Evolutionary conservation across 192 early-diverging fungal species (phyloP).

Genomic region (Lobosporangium transversale): DNA sequence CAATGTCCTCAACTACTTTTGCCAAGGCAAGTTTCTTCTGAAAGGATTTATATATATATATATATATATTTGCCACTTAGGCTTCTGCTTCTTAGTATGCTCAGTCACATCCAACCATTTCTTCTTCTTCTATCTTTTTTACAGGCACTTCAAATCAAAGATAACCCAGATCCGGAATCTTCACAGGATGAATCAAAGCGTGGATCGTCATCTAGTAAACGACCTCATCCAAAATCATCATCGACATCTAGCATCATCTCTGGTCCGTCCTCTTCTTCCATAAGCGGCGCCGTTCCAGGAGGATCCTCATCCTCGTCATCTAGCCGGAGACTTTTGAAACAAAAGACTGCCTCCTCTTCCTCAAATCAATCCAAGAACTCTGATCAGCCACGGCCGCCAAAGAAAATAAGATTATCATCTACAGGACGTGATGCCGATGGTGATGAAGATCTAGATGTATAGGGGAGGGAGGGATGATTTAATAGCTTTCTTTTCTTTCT

Average conservation of each 20-base stretch:
- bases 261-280: neutral
- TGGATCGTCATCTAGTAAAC: constrained; percentile 27
- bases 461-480: no score
- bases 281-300: no score
- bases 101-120: no score
- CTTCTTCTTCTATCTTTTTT: neutral
- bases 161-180: constrained; percentile 40
- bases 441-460: constrained; percentile 50
- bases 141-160: constrained; percentile 49
- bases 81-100: no score
- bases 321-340: constrained; percentile 30
- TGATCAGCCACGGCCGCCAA: constrained; percentile 22
- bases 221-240: constrained; percentile 26
- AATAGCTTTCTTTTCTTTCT: no score
- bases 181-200: constrained; percentile 48
- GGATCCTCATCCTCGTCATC: constrained; percentile 19
- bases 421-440: constrained; percentile 41
- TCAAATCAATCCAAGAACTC: constrained; percentile 24
- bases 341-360: neutral
- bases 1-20: constrained; percentile 65
- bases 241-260: constrained; percentile 16
- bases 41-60: no score
- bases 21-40: constrained; percentile 34
- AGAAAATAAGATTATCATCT: constrained; percentile 44
- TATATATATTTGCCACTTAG: no score